A percentile compares a stretch with the other conserved stretches of the same genome.
phyloP scores from a whole-genome alignment of 208 protist genomes.

The Dictyostelium gargantuum region DNA sequence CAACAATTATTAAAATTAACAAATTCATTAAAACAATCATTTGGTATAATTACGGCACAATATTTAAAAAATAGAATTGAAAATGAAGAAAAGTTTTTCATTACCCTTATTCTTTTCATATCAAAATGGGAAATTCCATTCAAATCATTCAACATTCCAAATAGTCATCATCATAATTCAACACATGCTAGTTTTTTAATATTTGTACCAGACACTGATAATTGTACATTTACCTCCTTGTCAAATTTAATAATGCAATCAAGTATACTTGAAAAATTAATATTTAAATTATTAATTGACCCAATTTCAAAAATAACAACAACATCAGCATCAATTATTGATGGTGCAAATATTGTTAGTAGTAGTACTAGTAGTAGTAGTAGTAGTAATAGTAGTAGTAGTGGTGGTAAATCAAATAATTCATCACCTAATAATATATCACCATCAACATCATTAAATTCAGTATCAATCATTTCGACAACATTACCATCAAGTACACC shows the following conservation, averaged over 20 bases:
- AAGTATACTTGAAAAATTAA: constrained; percentile 18
- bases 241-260: constrained; percentile 24
- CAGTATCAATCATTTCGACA: not conserved
- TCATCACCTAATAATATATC: not conserved
- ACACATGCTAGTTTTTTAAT: constrained; percentile 14
- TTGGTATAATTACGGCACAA: not conserved
- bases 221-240: not conserved
- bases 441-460: not conserved
- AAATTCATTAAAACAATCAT: not conserved
- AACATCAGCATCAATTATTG: not conserved
- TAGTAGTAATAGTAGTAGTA: not conserved
- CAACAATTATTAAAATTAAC: not conserved
- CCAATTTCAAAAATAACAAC: not conserved
- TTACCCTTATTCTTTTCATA: constrained; percentile 8
- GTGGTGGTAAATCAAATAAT: not conserved
- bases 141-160: not conserved
- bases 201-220: constrained; percentile 15
- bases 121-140: constrained; percentile 62
- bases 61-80: constrained; percentile 49
- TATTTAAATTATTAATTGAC: not conserved
- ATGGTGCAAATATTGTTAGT: too few species aligned
- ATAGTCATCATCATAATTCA: not conserved
- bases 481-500: not conserved
- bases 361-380: not conserved
- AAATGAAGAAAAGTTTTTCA: constrained; percentile 51